A percentile compares a stretch with the other conserved stretches of the same genome.
phyloP scores from a whole-genome alignment of 805 yeast genomes.

The Ogataea henricii region DNA sequence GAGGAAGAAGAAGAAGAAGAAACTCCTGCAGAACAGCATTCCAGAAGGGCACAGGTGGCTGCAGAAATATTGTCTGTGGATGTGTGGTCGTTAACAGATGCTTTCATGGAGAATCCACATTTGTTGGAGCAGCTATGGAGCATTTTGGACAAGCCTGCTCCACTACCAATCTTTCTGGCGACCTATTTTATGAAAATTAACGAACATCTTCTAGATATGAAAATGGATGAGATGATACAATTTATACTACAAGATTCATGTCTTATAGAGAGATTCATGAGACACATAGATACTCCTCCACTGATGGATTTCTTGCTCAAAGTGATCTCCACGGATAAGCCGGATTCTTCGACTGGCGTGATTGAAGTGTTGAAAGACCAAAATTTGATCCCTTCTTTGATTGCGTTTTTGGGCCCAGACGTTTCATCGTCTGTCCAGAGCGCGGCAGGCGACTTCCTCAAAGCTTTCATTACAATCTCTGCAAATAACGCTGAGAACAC shows the following conservation, averaged over 20 bases:
- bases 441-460: conserved; percentile 93
- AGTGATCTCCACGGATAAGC: conserved; percentile 89
- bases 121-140: conserved; percentile 77
- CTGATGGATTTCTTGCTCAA: conserved; percentile 89
- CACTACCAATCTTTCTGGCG: conserved; percentile 73
- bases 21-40: conserved; percentile 36
- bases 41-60: conserved; percentile 62
- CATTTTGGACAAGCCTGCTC: conserved; percentile 65
- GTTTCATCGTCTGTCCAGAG: conserved; percentile 75
- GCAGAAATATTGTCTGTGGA: conserved; percentile 90
- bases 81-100: conserved; percentile 90
- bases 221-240: conserved; percentile 74
- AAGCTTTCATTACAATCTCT: conserved; percentile 90
- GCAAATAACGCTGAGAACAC: conserved; percentile 91
- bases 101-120: conserved; percentile 73
- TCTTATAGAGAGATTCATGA: conserved; percentile 77
- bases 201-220: conserved; percentile 86
- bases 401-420: conserved; percentile 69
- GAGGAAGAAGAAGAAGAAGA: conserved; percentile 35
- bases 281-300: conserved; percentile 90
- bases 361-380: conserved; percentile 75
- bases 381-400: conserved; percentile 67
- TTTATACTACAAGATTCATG: conserved; percentile 69
- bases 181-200: conserved; percentile 90
- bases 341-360: conserved; percentile 85